A percentile compares a stretch with the other conserved stretches of the same genome.
Evolutionary conservation across 2,329 filamentous ascomycete genomes (phyloP).

Genomic region (Xylaria sp.): DNA sequence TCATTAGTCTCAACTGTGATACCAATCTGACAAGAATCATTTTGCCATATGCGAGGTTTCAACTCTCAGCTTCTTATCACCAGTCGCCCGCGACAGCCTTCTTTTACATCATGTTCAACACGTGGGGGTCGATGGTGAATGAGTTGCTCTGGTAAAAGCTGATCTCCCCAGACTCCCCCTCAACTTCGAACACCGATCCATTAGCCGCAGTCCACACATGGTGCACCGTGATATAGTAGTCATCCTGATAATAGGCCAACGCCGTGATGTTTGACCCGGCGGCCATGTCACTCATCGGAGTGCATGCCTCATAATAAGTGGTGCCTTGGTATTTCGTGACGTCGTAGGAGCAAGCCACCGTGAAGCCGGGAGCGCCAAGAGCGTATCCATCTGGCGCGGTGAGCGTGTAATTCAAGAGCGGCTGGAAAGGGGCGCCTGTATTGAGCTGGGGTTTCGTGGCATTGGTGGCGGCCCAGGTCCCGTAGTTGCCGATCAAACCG

Average conservation of each 20-base stretch:
- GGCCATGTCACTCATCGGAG: neutral
- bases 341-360: neutral
- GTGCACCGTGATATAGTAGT: neutral
- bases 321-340: neutral
- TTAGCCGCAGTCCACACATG: neutral
- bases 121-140: neutral
- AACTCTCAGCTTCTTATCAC: neutral
- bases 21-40: neutral
- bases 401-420: neutral
- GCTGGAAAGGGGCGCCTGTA: neutral
- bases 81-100: neutral
- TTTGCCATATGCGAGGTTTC: neutral
- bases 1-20: too few species aligned
- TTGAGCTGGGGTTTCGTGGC: neutral
- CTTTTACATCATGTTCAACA: neutral
- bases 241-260: neutral
- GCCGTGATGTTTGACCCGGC: neutral
- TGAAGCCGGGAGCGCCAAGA: neutral
- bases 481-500: neutral
- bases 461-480: neutral
- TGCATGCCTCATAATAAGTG: neutral
- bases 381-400: neutral
- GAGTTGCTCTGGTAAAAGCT: neutral
- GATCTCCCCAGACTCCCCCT: neutral
- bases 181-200: neutral